These are phyloP conservation scores for Dysphania ambrosioides DNA, from an alignment of 148 eudicot species.

Conservation along the genomic window DNA sequence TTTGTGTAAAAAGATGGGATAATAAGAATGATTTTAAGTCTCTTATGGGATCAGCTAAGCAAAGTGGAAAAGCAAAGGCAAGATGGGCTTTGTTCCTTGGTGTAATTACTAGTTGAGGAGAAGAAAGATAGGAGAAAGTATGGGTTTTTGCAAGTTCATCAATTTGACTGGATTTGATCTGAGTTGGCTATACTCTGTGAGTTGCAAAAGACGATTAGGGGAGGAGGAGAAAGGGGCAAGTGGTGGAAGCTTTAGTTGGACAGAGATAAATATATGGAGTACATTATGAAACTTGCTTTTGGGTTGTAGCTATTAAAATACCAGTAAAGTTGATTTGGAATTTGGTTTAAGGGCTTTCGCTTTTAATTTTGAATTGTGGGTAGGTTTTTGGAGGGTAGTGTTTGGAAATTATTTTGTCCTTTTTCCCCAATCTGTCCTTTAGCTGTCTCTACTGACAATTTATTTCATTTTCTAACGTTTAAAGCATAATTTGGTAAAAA, in stretches of 20 bases:
- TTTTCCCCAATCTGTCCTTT: conserved; percentile 26
- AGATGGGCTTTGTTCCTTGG: conserved; percentile 11
- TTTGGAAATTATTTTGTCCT: conserved; percentile 23
- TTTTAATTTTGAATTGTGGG: conserved; percentile 25
- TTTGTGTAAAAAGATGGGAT: conserved; percentile 11
- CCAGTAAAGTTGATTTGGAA: conserved; percentile 27
- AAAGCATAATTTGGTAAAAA: conserved; percentile 8
- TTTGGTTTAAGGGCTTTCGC: too few species aligned
- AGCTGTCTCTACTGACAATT: conserved; percentile 15
- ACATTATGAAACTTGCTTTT: conserved; percentile 33
- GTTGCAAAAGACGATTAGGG: conserved; percentile 27
- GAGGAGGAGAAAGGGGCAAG: conserved; percentile 27
- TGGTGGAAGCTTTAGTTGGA: conserved; percentile 37
- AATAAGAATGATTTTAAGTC: not conserved
- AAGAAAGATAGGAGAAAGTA: too few species aligned
- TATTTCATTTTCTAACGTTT: not conserved
- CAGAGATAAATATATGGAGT: conserved; percentile 25
- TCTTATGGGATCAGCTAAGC: conserved; percentile 18
- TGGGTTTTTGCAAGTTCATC: conserved; percentile 1
- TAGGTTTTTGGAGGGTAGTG: conserved; percentile 22
- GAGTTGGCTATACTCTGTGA: conserved; percentile 20
- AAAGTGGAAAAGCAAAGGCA: conserved; percentile 28
- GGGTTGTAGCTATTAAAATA: conserved; percentile 21
- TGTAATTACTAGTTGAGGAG: too few species aligned
- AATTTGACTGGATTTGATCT: conserved; percentile 12